Conservation (phyloP, 2,329 filamentous ascomycete genomes). For the Paramyrothecium sp. region DNA sequence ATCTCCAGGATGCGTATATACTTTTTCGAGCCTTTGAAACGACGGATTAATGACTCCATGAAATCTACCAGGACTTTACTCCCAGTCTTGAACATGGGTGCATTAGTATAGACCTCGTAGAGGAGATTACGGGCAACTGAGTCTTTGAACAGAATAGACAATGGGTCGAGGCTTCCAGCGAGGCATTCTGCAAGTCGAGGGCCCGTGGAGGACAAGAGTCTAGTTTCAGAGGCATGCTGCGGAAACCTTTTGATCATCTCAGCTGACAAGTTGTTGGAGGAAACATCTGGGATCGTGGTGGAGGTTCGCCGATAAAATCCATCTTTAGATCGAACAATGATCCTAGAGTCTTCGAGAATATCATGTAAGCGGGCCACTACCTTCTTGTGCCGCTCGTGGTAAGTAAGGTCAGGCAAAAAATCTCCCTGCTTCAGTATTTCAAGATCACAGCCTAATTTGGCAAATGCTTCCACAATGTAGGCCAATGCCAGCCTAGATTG, state of each 20-base stretch:
- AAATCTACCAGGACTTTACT: constrained; percentile 18
- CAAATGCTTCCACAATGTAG: neutral
- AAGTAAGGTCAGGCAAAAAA: neutral
- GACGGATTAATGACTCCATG: constrained; percentile 1
- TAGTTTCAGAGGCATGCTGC: neutral
- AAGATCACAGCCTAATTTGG: neutral
- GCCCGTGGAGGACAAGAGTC: constrained; percentile 13
- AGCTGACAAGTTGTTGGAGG: neutral
- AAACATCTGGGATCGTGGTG: neutral
- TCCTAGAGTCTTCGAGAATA: neutral
- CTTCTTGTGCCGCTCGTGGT: neutral
- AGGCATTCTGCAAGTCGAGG: constrained; percentile 24
- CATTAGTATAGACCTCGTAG: constrained; percentile 33
- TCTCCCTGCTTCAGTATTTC: neutral
- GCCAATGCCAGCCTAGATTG: neutral
- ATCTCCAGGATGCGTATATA: constrained; percentile 39
- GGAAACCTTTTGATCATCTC: neutral
- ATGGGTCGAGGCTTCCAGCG: constrained; percentile 30
- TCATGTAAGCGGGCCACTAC: neutral
- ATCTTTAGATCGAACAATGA: neutral
- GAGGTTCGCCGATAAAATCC: neutral
- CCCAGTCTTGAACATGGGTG: constrained; percentile 19
- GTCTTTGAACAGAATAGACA: constrained; percentile 37
- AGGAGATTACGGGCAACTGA: constrained; percentile 31
- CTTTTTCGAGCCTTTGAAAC: neutral